phyloP scores from a whole-genome alignment of 208 protist species.

The Leishmania gerbilli region DNA sequence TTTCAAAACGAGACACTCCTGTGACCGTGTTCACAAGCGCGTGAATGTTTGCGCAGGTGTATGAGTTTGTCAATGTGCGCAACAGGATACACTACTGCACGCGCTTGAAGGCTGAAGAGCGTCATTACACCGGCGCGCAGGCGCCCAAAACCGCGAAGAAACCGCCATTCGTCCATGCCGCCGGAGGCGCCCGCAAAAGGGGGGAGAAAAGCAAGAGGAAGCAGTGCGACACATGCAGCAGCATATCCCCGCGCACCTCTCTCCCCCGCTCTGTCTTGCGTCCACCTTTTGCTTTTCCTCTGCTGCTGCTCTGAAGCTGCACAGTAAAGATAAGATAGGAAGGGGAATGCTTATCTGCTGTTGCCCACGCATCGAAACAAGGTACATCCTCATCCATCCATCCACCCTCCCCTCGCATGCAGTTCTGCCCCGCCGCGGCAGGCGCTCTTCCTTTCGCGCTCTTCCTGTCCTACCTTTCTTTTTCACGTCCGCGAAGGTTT shows the following conservation, averaged over 20 bases:
- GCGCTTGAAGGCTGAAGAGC: neutral
- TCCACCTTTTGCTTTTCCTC: neutral
- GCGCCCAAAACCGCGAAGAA: neutral
- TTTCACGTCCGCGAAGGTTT: neutral
- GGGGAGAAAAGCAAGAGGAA: neutral
- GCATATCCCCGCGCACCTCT: neutral
- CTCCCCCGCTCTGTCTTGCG: neutral
- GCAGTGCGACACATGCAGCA: neutral
- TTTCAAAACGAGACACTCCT: neutral
- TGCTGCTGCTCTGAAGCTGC: neutral
- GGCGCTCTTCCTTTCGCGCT: neutral
- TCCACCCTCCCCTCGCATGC: neutral
- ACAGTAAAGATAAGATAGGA: neutral
- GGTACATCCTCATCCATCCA: neutral
- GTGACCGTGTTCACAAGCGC: neutral
- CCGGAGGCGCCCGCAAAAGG: neutral
- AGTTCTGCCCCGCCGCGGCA: neutral
- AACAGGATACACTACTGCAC: neutral
- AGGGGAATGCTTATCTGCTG: neutral
- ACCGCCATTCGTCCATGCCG: neutral
- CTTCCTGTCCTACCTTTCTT: neutral
- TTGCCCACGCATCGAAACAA: neutral
- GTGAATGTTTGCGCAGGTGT: slow-evolving; percentile 3
- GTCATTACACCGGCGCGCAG: neutral
- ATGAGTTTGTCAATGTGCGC: slow-evolving; percentile 1